phyloP scores from a whole-genome alignment of 192 early-diverging fungal species.

The Coemansia sp. region DNA sequence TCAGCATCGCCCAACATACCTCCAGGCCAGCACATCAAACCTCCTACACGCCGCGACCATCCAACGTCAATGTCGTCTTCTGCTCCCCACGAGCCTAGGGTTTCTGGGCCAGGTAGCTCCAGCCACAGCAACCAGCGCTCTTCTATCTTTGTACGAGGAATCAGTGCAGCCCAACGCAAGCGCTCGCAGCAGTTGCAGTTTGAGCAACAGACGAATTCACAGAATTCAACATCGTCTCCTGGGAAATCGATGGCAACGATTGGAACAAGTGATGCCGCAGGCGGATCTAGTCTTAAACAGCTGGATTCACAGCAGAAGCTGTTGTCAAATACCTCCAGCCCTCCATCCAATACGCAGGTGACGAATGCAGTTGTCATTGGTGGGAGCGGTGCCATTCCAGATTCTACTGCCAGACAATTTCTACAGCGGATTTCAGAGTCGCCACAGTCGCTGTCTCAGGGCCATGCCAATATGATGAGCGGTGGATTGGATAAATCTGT shows the following conservation, averaged over 20 bases:
- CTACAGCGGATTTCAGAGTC: slow-evolving; percentile 23
- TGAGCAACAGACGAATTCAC: not conserved
- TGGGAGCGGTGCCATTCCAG: slow-evolving; percentile 6
- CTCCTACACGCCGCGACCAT: slow-evolving; percentile 18
- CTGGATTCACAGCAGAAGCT: not conserved
- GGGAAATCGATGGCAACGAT: not conserved
- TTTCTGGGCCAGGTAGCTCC: slow-evolving; percentile 6
- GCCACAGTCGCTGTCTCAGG: slow-evolving; percentile 22
- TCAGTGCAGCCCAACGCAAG: slow-evolving; percentile 19
- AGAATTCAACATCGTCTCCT: not conserved
- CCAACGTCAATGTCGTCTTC: slow-evolving; percentile 23
- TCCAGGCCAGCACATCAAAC: slow-evolving; percentile 26
- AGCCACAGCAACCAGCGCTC: slow-evolving; percentile 17
- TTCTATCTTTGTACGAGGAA: slow-evolving; percentile 27
- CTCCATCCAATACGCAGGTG: not conserved
- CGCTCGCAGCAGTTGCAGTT: slow-evolving; percentile 16
- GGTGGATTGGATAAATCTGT: not conserved
- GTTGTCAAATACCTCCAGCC: not conserved
- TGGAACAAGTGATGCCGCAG: not conserved
- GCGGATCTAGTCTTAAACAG: not conserved
- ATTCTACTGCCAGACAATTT: not conserved
- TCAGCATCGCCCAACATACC: slow-evolving; percentile 38
- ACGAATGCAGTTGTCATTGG: not conserved
- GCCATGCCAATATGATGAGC: slow-evolving; percentile 2
- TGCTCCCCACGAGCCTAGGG: slow-evolving; percentile 25